These are phyloP conservation scores for Solanum chilense DNA, from an alignment of 257 asterid genomes.

Conservation along the genomic window DNA sequence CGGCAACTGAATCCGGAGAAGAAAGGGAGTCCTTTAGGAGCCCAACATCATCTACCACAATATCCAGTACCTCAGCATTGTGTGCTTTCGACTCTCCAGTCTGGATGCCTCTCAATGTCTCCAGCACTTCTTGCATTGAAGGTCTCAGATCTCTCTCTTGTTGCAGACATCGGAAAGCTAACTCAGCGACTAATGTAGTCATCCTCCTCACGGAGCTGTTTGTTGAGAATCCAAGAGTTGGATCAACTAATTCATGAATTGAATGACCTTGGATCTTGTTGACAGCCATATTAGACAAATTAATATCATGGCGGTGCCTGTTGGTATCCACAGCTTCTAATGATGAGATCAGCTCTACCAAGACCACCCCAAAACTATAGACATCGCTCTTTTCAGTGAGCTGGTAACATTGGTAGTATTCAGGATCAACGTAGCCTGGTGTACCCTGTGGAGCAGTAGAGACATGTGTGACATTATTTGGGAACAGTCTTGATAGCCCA, in stretches of 20 bases:
- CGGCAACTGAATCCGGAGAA: constrained; percentile 34
- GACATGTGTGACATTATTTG: constrained; percentile 65
- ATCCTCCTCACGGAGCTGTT: constrained; percentile 40
- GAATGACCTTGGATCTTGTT: constrained; percentile 56
- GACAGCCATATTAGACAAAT: constrained; percentile 75
- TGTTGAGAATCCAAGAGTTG: constrained; percentile 43
- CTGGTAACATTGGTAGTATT: constrained; percentile 80
- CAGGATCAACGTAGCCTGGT: constrained; percentile 94
- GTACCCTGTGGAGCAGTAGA: constrained; percentile 98
- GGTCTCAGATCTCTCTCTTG: constrained; percentile 78
- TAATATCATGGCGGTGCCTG: constrained; percentile 66
- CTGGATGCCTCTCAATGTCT: constrained; percentile 37
- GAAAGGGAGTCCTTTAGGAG: constrained; percentile 25
- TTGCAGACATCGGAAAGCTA: constrained; percentile 83
- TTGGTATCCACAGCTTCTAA: constrained; percentile 69
- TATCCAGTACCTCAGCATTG: constrained; percentile 46
- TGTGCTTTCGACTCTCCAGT: constrained; percentile 38
- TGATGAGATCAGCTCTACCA: constrained; percentile 79
- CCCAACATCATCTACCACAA: constrained; percentile 36
- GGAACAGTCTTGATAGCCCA: constrained; percentile 74
- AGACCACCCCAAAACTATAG: constrained; percentile 77
- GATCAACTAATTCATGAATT: constrained; percentile 60
- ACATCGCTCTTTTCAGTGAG: constrained; percentile 91
- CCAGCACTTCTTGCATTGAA: constrained; percentile 65
- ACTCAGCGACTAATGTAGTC: constrained; percentile 51